phyloP scores from a whole-genome alignment of 2,329 filamentous ascomycete species.

The Raffaelea arxii region DNA sequence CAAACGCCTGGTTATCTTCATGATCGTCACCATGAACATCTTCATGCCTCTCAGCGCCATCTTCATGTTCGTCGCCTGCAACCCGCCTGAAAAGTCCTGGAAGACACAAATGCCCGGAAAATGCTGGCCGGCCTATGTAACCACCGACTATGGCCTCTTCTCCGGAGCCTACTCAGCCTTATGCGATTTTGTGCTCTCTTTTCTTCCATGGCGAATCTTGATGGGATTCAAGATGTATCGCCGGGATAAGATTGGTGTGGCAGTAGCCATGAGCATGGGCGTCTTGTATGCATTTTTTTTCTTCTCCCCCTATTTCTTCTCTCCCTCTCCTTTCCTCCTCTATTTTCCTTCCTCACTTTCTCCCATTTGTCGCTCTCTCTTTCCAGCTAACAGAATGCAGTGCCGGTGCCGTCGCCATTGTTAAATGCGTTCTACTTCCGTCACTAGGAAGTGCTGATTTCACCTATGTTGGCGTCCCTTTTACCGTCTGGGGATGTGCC shows the following conservation, averaged over 20 bases:
- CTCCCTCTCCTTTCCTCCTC: too few species aligned
- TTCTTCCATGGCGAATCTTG: conserved; percentile 20
- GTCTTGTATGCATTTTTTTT: conserved; percentile 17
- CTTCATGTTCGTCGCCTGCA: conserved; percentile 17
- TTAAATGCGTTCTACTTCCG: conserved; percentile 16
- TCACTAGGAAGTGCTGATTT: conserved; percentile 11
- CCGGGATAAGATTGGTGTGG: conserved; percentile 19
- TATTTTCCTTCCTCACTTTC: too few species aligned
- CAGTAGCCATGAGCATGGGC: conserved; percentile 22
- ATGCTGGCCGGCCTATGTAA: conserved; percentile 16
- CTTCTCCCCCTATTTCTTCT: not conserved
- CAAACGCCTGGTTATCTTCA: conserved; percentile 18
- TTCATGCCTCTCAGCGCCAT: conserved; percentile 17
- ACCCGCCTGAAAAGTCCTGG: conserved; percentile 17
- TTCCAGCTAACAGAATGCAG: conserved; percentile 9
- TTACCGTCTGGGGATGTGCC: conserved; percentile 16
- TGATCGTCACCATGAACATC: conserved; percentile 22
- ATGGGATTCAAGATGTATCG: conserved; percentile 18
- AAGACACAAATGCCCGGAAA: conserved; percentile 14
- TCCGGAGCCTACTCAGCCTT: conserved; percentile 14
- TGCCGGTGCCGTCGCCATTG: conserved; percentile 15
- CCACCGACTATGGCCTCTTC: conserved; percentile 14
- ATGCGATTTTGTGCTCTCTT: conserved; percentile 17
- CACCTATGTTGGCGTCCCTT: conserved; percentile 6
- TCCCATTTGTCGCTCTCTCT: too few species aligned